Conservation (phyloP, 2,329 filamentous ascomycete genomes). For the Paradendryphiella salina region DNA sequence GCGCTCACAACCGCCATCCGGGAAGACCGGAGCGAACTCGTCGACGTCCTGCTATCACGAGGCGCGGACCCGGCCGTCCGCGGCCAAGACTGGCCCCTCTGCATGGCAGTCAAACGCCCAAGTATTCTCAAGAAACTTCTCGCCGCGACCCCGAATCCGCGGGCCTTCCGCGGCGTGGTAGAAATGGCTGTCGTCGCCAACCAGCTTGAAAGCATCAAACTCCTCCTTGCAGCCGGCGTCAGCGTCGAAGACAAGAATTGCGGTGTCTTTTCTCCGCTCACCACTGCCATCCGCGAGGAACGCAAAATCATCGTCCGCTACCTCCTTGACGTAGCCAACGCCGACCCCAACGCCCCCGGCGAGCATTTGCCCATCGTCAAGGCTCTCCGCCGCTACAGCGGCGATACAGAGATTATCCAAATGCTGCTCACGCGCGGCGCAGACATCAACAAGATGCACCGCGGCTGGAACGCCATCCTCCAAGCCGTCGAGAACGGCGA, state of each 20-base stretch:
- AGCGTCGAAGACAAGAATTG: slow-evolving; percentile 73
- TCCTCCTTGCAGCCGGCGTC: slow-evolving; percentile 66
- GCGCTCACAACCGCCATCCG: slow-evolving; percentile 68
- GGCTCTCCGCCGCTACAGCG: slow-evolving; percentile 63
- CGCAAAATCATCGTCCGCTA: slow-evolving; percentile 63
- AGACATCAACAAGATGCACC: slow-evolving; percentile 63
- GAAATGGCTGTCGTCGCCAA: slow-evolving; percentile 69
- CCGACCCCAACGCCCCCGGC: slow-evolving; percentile 68
- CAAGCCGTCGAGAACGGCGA: slow-evolving; percentile 46
- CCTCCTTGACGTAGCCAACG: slow-evolving; percentile 64
- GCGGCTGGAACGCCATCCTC: slow-evolving; percentile 43
- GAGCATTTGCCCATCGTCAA: slow-evolving; percentile 74
- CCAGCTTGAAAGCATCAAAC: slow-evolving; percentile 67
- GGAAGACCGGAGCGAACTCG: slow-evolving; percentile 61
- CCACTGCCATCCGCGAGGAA: slow-evolving; percentile 67
- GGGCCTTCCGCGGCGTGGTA: slow-evolving; percentile 67
- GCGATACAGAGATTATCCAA: slow-evolving; percentile 65
- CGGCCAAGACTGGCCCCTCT: slow-evolving; percentile 71
- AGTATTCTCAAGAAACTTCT: slow-evolving; percentile 63
- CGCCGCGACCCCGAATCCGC: slow-evolving; percentile 58
- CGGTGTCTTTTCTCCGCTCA: slow-evolving; percentile 71
- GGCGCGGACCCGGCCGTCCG: slow-evolving; percentile 66
- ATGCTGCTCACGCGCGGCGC: slow-evolving; percentile 66
- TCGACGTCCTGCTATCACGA: slow-evolving; percentile 61
- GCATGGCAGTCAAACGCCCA: slow-evolving; percentile 67